Evolutionary conservation across 768 basidiomycete genomes (phyloP).

Genomic region (Podaxis sp.): DNA sequence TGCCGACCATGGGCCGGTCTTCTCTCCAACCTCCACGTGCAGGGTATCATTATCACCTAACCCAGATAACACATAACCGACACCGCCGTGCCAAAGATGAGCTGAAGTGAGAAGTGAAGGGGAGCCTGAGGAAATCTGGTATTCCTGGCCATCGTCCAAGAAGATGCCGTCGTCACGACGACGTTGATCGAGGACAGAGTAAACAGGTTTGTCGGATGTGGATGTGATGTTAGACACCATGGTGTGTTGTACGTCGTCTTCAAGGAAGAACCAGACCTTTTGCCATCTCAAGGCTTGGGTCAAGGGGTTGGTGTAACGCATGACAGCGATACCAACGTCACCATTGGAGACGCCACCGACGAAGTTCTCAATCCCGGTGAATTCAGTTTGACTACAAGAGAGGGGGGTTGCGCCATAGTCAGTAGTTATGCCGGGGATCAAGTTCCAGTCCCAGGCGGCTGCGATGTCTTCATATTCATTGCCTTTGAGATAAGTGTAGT

Average conservation of each 20-base stretch:
- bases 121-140: conserved; percentile 9
- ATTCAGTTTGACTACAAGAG: conserved; percentile 39
- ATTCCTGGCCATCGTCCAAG: conserved; percentile 32
- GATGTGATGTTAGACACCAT: conserved; percentile 54
- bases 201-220: conserved; percentile 43
- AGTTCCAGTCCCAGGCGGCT: conserved; percentile 76
- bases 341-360: conserved; percentile 69
- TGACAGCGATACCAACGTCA: conserved; percentile 51
- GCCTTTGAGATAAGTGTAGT: conserved; percentile 63
- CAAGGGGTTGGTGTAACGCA: conserved; percentile 66
- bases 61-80: conserved; percentile 55
- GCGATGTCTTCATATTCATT: conserved; percentile 74
- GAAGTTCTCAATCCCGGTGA: conserved; percentile 50
- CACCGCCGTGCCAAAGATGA: conserved; percentile 61
- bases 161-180: conserved; percentile 40
- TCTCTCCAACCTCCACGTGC: conserved; percentile 40
- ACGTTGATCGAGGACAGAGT: conserved; percentile 69
- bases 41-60: conserved; percentile 25
- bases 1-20: conserved; percentile 57
- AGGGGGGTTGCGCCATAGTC: conserved; percentile 60
- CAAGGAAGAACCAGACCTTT: conserved; percentile 75
- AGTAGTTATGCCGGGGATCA: conserved; percentile 69
- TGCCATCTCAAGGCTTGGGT: conserved; percentile 56
- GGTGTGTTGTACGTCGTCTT: conserved; percentile 60
- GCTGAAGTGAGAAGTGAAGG: conserved; percentile 18